Evolutionary conservation across 495 filamentous ascomycete species (phyloP).

Genomic region (Talaromyces nanjingensis): DNA sequence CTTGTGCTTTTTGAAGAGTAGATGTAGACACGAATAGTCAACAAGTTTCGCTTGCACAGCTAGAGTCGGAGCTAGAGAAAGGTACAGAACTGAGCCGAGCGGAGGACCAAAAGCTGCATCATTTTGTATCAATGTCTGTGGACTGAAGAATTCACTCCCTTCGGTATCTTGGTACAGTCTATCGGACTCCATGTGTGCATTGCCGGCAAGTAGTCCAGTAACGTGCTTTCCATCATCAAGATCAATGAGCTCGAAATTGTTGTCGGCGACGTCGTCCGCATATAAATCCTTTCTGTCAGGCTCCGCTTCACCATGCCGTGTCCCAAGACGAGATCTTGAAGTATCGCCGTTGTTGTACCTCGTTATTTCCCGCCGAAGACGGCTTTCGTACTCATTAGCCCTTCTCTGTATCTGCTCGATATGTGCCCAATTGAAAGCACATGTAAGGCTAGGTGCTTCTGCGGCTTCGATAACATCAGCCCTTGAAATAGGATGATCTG

Average conservation of each 20-base stretch:
- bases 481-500: conserved; percentile 67
- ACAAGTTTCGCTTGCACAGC: conserved; percentile 67
- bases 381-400: conserved; percentile 55
- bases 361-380: conserved; percentile 35
- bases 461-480: conserved; percentile 34
- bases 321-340: conserved; percentile 9
- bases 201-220: conserved; percentile 21
- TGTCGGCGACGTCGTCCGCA: not conserved
- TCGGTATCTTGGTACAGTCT: conserved; percentile 23
- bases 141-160: conserved; percentile 10
- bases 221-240: conserved; percentile 24
- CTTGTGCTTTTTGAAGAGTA: conserved; percentile 69
- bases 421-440: conserved; percentile 70
- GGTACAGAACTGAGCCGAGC: conserved; percentile 58
- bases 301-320: not conserved
- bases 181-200: conserved; percentile 20
- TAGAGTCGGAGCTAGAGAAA: conserved; percentile 72
- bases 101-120: conserved; percentile 54
- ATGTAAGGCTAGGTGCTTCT: conserved; percentile 53
- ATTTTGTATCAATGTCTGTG: conserved; percentile 6
- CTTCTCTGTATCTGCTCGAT: conserved; percentile 56
- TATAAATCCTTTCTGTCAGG: not conserved
- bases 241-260: conserved; percentile 32
- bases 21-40: conserved; percentile 67
- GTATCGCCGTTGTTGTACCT: conserved; percentile 23